These are phyloP conservation scores for Blepharisma japonicum DNA, from an alignment of 73 alveolate species.

Conservation along the genomic window DNA sequence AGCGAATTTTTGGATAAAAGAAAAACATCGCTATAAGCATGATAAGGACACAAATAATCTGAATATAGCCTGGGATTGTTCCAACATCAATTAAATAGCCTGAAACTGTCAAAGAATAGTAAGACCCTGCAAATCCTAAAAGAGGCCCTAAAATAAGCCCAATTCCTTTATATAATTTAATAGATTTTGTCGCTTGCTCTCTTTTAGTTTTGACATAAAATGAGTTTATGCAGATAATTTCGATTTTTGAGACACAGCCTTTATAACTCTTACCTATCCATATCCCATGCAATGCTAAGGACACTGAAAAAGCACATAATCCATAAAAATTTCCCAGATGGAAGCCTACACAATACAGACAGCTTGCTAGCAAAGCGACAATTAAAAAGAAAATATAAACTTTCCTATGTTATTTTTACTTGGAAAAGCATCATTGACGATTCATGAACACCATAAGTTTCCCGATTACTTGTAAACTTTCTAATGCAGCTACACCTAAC, in stretches of 20 bases:
- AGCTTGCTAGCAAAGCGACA: not conserved
- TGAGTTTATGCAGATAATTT: no score
- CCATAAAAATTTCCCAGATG: no score
- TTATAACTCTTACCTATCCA: not conserved
- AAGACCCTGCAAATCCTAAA: not conserved
- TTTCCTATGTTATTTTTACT: not conserved
- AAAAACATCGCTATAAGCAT: not conserved
- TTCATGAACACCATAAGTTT: slow-evolving; percentile 10
- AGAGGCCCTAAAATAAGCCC: slow-evolving; percentile 17
- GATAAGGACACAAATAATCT: not conserved
- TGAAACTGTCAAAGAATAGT: no score
- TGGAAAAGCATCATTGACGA: not conserved
- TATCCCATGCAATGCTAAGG: slow-evolving; percentile 17
- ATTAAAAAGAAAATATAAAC: not conserved
- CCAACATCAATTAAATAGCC: no score
- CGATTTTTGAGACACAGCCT: no score
- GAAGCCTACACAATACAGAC: not conserved
- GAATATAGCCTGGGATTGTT: slow-evolving; percentile 11
- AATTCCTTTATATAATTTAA: not conserved
- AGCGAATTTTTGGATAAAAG: no score
- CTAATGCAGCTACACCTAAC: not conserved
- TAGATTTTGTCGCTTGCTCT: not conserved
- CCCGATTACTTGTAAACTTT: not conserved
- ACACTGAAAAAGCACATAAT: not conserved
- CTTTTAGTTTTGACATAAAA: not conserved